These are phyloP conservation scores for Rubus idaeus DNA, from an alignment of 306 rosid genomes.

Conservation along the genomic window DNA sequence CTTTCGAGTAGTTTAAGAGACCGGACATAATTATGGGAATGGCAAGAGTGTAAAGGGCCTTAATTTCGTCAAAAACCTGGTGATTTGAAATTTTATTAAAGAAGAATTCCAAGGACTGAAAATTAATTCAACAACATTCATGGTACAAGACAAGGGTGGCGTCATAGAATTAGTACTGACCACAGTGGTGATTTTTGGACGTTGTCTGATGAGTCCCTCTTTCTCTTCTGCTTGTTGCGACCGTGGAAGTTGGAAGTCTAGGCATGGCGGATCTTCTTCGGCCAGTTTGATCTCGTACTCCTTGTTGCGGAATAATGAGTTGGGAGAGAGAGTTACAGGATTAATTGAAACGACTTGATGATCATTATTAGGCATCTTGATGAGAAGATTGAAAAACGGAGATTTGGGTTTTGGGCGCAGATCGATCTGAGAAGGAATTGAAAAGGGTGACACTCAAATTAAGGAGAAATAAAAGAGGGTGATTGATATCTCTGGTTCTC, in stretches of 20 bases:
- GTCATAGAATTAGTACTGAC: background rate
- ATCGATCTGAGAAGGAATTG: background rate
- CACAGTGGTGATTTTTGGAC: background rate
- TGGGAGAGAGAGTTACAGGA: background rate
- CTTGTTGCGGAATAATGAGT: background rate
- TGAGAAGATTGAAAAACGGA: background rate
- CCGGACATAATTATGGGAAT: constrained; percentile 37
- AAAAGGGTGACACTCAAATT: background rate
- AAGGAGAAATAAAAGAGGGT: background rate
- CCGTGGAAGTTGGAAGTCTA: background rate
- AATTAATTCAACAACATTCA: background rate
- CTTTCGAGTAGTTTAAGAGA: constrained; percentile 38
- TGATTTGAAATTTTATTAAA: background rate
- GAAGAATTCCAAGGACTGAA: background rate
- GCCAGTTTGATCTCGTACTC: background rate
- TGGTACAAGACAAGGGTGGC: background rate
- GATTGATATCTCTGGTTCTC: background rate
- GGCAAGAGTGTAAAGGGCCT: constrained; percentile 29
- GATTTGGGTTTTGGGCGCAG: background rate
- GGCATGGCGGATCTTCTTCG: background rate
- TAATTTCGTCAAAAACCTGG: constrained; percentile 33
- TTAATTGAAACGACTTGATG: background rate
- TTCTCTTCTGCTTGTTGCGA: background rate
- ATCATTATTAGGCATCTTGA: background rate
- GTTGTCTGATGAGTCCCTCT: background rate